Evolutionary conservation across 208 protist species (phyloP).

Genomic region (Angomonas desouzai): DNA sequence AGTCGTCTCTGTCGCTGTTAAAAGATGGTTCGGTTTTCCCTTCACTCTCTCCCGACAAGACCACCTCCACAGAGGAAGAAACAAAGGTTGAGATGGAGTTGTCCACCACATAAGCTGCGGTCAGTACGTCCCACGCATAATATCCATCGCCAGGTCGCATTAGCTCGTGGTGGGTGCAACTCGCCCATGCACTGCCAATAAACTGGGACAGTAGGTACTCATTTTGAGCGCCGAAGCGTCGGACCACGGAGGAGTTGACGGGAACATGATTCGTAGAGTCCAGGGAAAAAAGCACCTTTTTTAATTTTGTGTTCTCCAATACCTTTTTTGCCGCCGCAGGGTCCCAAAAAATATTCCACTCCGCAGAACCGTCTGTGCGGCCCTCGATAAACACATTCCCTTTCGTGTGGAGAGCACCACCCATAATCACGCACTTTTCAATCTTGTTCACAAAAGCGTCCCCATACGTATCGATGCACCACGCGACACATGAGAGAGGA

Average conservation of each 20-base stretch:
- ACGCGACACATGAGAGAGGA: constrained; percentile 79
- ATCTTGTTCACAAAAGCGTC: constrained; percentile 71
- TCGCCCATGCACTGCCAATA: constrained; percentile 74
- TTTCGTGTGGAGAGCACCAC: constrained; percentile 72
- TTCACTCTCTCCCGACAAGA: constrained; percentile 15
- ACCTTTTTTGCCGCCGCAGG: constrained; percentile 64
- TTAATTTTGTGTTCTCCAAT: constrained; percentile 45
- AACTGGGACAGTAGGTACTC: constrained; percentile 80
- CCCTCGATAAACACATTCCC: constrained; percentile 80
- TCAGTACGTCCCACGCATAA: constrained; percentile 89
- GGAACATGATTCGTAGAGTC: constrained; percentile 85
- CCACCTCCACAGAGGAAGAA: constrained; percentile 49
- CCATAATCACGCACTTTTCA: constrained; percentile 86
- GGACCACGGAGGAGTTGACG: constrained; percentile 58
- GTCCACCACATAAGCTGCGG: constrained; percentile 76
- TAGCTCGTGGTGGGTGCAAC: constrained; percentile 70
- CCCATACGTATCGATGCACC: constrained; percentile 81
- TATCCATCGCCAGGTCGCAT: constrained; percentile 67
- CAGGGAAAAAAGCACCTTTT: constrained; percentile 73
- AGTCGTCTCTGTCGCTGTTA: neutral
- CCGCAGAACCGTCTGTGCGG: constrained; percentile 69
- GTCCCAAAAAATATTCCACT: constrained; percentile 93
- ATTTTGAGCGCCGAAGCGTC: constrained; percentile 76
- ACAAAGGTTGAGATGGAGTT: constrained; percentile 39
- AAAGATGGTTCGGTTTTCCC: no score